A percentile compares a stretch with the other conserved stretches of the same genome.
phyloP scores from a whole-genome alignment of 139 green algal genomes.

The Asterochloris erici region DNA sequence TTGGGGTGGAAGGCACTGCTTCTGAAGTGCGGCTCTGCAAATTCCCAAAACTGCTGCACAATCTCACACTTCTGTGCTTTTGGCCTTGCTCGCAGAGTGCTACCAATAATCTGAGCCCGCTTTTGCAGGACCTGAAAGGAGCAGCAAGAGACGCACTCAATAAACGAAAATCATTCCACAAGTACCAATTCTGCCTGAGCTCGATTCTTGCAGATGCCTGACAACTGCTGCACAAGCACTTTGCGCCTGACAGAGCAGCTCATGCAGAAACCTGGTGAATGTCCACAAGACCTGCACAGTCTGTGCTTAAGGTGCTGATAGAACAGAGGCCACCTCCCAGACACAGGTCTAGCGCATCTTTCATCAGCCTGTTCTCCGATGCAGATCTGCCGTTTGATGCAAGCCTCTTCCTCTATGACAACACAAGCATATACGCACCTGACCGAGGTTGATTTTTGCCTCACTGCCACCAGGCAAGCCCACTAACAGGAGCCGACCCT shows the following conservation, averaged over 20 bases:
- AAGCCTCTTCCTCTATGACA: background rate
- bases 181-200: background rate
- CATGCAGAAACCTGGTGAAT: background rate
- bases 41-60: background rate
- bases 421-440: background rate
- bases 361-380: background rate
- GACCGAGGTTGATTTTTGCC: slow-evolving; percentile 10
- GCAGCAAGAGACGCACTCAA: background rate
- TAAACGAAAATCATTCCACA: background rate
- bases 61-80: background rate
- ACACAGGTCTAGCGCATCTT: background rate
- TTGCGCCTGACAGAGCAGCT: too few species aligned
- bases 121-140: background rate
- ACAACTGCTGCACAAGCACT: too few species aligned
- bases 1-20: slow-evolving; percentile 4
- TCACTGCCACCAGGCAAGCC: slow-evolving; percentile 2
- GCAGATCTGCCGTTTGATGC: background rate
- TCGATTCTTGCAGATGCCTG: background rate
- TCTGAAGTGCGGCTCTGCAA: slow-evolving; percentile 9
- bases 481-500: slow-evolving; percentile 8
- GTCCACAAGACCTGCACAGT: background rate
- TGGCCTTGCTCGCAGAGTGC: slow-evolving; percentile 14
- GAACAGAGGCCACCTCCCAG: too few species aligned
- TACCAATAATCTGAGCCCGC: slow-evolving; percentile 11
- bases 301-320: too few species aligned